phyloP scores from a whole-genome alignment of 805 yeast genomes.

The Lachancea thermotolerans region DNA sequence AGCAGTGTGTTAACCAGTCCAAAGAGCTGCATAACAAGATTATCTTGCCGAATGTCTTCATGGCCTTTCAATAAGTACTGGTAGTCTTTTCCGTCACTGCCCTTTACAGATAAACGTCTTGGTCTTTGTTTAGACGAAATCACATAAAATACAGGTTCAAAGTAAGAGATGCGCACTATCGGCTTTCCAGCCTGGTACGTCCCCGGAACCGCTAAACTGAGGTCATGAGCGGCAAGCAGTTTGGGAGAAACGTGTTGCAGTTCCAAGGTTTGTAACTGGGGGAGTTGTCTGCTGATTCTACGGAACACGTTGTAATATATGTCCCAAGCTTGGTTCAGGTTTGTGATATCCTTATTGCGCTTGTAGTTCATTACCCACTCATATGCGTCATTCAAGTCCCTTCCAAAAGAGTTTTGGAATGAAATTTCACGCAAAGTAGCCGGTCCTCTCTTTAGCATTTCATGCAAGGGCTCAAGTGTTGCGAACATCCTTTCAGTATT shows the following conservation, averaged over 20 bases:
- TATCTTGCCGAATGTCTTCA: constrained; percentile 96
- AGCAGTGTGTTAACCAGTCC: constrained; percentile 90
- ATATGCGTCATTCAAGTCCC: constrained; percentile 86
- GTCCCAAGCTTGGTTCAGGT: constrained; percentile 96
- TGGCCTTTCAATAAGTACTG: constrained; percentile 85
- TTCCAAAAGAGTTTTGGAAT: constrained; percentile 86
- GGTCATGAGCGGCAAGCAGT: constrained; percentile 64
- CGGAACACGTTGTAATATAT: constrained; percentile 90
- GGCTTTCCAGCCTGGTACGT: constrained; percentile 83
- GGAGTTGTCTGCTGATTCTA: constrained; percentile 80
- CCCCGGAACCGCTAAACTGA: constrained; percentile 90
- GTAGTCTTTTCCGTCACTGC: constrained; percentile 89
- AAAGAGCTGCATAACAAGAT: constrained; percentile 94
- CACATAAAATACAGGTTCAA: constrained; percentile 79
- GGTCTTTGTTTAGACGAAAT: constrained; percentile 96
- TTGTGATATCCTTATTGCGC: constrained; percentile 77
- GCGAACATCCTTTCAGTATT: constrained; percentile 92
- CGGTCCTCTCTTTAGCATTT: constrained; percentile 77
- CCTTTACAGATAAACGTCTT: constrained; percentile 68
- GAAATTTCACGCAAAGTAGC: constrained; percentile 90
- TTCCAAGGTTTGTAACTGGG: constrained; percentile 79
- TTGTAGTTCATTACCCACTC: constrained; percentile 88
- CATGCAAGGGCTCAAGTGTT: constrained; percentile 82
- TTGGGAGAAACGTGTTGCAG: constrained; percentile 92
- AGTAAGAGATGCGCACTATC: constrained; percentile 59